Base-by-base conservation (phyloP, 352 stramenopile genomes). In the Globisporangium carolinianum region DNA sequence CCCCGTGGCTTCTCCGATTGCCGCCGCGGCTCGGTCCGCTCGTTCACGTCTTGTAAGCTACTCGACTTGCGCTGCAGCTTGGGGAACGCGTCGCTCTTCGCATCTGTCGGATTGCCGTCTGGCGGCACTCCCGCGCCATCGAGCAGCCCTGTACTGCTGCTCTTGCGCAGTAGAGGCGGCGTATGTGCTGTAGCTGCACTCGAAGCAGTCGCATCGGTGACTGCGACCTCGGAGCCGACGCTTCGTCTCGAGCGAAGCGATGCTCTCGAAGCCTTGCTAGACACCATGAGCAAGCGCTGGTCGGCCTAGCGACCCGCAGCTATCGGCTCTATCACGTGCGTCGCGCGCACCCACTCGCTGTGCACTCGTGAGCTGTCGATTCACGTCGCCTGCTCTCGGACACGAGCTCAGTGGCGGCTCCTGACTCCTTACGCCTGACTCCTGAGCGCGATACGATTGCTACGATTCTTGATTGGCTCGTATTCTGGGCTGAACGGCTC, bases 81-180 rank as follows among this genome's bases (percentile, higher is more conserved):
- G 15, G 72, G 75, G 6, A 71, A 64, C 17, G 32, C 49, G 6
- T 64, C 49, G 7, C 24, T 32, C 24, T 32, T 32, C 24, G 24
- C 24, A 32, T 3, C 24, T 32, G 24, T 32, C 2, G 24, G 24
- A 32, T 32, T 32, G 4, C 11, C 32, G 9, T 54, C 60, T 8
- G 36, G 48, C 4, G 49, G 55, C 53, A 9, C 43, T 8, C 10
- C 18, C 60, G 6, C 36, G 14, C 11, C n/a, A 35, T 87, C 79
- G 0, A 89, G 42, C 1, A 85, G 42, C 50, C 73, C 77, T 11
- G 68, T 57, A 41, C 75, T 87, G 41, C 75, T 87, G 60, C 73
- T 87, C 63, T 89, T 89, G 5, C 76, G 72, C 41, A 83, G 53
- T 17, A 89, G 47, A 2, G 55, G 58, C 4, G 55, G 61, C 17